Base-by-base conservation (phyloP, 2,329 filamentous ascomycete genomes). In the Emergomyces orientalis region DNA sequence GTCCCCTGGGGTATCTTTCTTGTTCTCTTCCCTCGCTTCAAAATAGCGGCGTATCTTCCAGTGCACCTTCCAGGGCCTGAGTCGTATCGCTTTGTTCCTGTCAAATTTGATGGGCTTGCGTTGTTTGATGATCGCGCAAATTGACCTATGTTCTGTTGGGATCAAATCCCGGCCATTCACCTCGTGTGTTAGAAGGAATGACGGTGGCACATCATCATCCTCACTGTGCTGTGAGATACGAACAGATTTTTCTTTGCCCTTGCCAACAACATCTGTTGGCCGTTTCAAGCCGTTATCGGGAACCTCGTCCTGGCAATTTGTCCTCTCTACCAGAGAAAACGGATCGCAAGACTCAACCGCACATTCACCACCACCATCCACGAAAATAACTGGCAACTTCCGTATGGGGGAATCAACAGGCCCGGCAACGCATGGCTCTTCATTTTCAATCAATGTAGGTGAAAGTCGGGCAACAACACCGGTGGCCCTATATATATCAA, bases 341-440 rank as follows among this genome's bases (percentile, higher is more conserved):
- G 60, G 51, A 45, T 56, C 60, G 39, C 51, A 61, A n/a, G 60
- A 61, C 47, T 56, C 60, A 8, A 61, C 34, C 9, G 60, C 60
- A 39, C 60, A 61, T 19, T 55, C 47, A 19, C 43, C 60, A 8
- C 27, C 51, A 39, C 19, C 45, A 45, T 56, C 47, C 30, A 47
- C n/a, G 8, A 55, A 55, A 43, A 39, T 1, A 22, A 43, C 39
- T 37, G 47, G 47, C n/a, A 25, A 19, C 27, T 39, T 43, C n/a
- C 8, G 25, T 37, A 30, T 32, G 9, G 32, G 45, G 19, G 22
- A 27, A 25, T 22, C 32, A 32, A 30, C 34, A 13, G 45, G 59
- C 19, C 49, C 57, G 17, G 57, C n/a, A 47, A 59, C 39, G 39
- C 57, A 49, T 7, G 39, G 22, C 13, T 45, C 39, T 43, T 59